Conservation (phyloP, 2,329 filamentous ascomycete genomes). For the Albifimbria verrucaria region DNA sequence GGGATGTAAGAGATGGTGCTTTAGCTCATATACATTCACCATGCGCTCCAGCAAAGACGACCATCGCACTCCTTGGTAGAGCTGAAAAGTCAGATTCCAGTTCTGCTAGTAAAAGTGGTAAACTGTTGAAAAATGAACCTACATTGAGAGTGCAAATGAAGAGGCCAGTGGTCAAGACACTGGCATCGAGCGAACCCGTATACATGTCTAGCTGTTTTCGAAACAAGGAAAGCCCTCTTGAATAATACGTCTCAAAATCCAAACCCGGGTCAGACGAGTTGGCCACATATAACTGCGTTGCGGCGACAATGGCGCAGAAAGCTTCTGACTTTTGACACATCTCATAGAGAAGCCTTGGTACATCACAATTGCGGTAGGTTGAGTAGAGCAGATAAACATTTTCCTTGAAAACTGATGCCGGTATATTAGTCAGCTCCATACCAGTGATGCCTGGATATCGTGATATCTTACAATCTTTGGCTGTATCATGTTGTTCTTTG, state of each 20-base stretch:
- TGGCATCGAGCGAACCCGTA: slow-evolving; percentile 5
- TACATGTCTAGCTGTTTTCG: slow-evolving; percentile 7
- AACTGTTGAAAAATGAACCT: neutral
- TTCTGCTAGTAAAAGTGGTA: neutral
- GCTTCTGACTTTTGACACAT: slow-evolving; percentile 8
- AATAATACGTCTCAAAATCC: slow-evolving; percentile 8
- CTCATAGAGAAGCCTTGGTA: slow-evolving; percentile 4
- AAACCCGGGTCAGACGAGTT: slow-evolving; percentile 6
- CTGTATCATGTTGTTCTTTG: neutral
- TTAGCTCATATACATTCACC: slow-evolving; percentile 12
- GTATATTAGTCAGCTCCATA: neutral
- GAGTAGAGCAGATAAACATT: slow-evolving; percentile 12
- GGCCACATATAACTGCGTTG: slow-evolving; percentile 9
- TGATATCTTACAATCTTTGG: neutral
- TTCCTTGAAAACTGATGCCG: slow-evolving; percentile 4
- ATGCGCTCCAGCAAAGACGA: slow-evolving; percentile 11
- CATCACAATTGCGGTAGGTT: slow-evolving; percentile 8
- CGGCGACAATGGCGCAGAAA: slow-evolving; percentile 8
- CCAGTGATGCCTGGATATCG: neutral
- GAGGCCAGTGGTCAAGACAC: slow-evolving; percentile 6
- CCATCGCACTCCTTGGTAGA: slow-evolving; percentile 15
- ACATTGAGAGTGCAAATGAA: slow-evolving; percentile 14
- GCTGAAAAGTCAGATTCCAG: slow-evolving; percentile 2
- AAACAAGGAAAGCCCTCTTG: slow-evolving; percentile 11
- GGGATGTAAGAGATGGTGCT: neutral